Percentiles rank a stretch among this genome's conserved stretches.
Conservation (phyloP, 2,329 filamentous ascomycete species). For the Calonectria hawksworthii region DNA sequence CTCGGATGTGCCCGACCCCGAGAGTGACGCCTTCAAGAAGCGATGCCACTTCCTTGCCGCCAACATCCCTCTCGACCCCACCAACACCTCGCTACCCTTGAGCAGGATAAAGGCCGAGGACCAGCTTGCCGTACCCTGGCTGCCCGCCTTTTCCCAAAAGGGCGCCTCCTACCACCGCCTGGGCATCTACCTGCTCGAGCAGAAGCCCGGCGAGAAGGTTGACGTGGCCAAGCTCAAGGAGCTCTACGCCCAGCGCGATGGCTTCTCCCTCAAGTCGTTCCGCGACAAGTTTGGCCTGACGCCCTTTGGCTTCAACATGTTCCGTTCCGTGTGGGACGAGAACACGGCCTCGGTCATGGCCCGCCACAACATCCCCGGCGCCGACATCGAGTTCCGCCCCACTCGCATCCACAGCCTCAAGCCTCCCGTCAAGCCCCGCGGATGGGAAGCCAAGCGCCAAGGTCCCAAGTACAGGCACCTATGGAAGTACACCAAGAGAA, state of each 20-base stretch:
- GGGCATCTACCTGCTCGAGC: constrained; percentile 86
- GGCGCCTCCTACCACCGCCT: constrained; percentile 93
- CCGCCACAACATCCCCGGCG: constrained; percentile 79
- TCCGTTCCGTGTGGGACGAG: constrained; percentile 92
- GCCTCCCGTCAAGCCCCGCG: constrained; percentile 70
- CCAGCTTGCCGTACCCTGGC: constrained; percentile 84
- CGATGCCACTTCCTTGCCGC: constrained; percentile 90
- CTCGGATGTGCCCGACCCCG: constrained; percentile 87
- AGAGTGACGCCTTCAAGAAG: constrained; percentile 81
- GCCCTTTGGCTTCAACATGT: constrained; percentile 87
- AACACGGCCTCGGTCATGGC: constrained; percentile 90
- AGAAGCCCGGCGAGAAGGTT: constrained; percentile 71
- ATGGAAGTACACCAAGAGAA: constrained; percentile 76
- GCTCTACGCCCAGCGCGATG: constrained; percentile 68
- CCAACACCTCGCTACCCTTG: constrained; percentile 74
- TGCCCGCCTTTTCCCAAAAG: constrained; percentile 89
- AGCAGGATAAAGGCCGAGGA: constrained; percentile 69
- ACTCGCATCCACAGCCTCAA: constrained; percentile 80
- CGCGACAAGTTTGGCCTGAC: constrained; percentile 76
- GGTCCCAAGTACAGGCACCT: constrained; percentile 75
- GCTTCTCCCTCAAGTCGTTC: constrained; percentile 83
- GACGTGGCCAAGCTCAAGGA: constrained; percentile 71
- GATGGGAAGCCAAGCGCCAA: constrained; percentile 77
- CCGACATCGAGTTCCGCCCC: constrained; percentile 87
- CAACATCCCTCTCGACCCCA: constrained; percentile 68